Evolutionary conservation across 2,329 filamentous ascomycete species (phyloP), one percentile per base, ranked within the genome.

Genomic region (Cordyceps javanica): DNA sequence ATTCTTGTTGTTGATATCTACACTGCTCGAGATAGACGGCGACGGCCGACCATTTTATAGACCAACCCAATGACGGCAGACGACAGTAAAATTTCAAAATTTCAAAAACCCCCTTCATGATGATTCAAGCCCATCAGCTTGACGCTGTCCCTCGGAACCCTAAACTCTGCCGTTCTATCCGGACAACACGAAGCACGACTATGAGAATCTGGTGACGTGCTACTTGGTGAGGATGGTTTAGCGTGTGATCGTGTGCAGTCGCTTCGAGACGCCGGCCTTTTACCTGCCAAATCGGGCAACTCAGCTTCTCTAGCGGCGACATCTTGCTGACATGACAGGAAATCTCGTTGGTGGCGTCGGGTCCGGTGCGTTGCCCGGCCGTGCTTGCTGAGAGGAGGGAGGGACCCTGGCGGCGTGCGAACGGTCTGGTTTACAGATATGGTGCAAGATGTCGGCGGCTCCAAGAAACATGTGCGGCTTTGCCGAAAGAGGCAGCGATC

Each of bases 261-360:
- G 34, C 23, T 46, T 28, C n/a, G 8, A 39, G 14, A 9, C 1
- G 28, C 6, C 4, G n/a, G 2, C 13, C 11, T 39, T 7, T 23
- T 32, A 55, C 53, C 53, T 55, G 42, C 53, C 42, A 10, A 11
- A 55, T 55, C 21, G 32, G 25, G 53, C 16, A 55, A 55, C n/a
- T 55, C 23, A 28, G 42, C 30, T 39, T 26, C n/a, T 19, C 34
- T 3, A 4, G 14, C 11, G 5, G 4, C 14, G 16, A 25, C 53
- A 48, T 36, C n/a, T n/a, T 36, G 53, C 53, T 55, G 53, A 55
- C 42, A n/a, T 55, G 53, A 55, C 42, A n/a, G 39, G 11, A 45
- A n/a, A 30, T 30, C 19, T 54, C 51, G 19, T 14, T 11, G 16
- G 39, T 45, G 51, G 39, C 14, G 51, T 44, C 3, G 38, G n/a